Conservation (phyloP, 306 rosid genomes). For the Vigna hirtella region DNA sequence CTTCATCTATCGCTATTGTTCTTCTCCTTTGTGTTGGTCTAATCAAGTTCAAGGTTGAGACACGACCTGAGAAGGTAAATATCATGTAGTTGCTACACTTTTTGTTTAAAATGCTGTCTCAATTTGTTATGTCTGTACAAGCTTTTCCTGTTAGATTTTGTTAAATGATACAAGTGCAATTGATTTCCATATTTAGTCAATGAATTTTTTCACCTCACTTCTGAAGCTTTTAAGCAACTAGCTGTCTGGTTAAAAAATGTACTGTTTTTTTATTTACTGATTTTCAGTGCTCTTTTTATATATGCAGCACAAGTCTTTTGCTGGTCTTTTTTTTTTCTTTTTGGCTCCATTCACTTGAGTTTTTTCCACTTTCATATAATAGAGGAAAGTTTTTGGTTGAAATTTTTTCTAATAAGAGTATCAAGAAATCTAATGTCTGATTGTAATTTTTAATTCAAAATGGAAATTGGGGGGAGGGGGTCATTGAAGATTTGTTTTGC, state of each 20-base stretch:
- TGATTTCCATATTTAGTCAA: slow-evolving; percentile 22
- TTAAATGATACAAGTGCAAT: slow-evolving; percentile 7
- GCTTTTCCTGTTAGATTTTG: slow-evolving; percentile 30
- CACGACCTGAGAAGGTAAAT: slow-evolving; percentile 91
- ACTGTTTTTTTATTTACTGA: slow-evolving; percentile 12
- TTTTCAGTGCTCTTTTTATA: slow-evolving; percentile 17
- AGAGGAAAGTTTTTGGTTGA: too few species aligned
- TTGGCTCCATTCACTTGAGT: slow-evolving; percentile 13
- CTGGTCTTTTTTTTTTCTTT: not conserved
- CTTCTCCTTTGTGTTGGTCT: slow-evolving; percentile 91
- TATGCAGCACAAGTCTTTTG: slow-evolving; percentile 11
- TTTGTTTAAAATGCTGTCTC: slow-evolving; percentile 30
- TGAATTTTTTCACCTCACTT: slow-evolving; percentile 29
- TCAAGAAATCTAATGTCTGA: too few species aligned
- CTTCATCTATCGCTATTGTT: slow-evolving; percentile 75
- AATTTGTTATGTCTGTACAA: slow-evolving; percentile 12
- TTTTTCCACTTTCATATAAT: not conserved
- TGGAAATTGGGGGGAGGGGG: too few species aligned
- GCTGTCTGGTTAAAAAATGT: not conserved
- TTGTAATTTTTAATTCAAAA: too few species aligned
- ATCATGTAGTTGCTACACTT: slow-evolving; percentile 14
- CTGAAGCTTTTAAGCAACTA: slow-evolving; percentile 24
- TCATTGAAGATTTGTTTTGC: slow-evolving; percentile 6
- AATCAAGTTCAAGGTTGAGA: slow-evolving; percentile 88
- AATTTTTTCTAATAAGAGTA: too few species aligned